Conservation (phyloP, 345 rosid genomes). For the Brassica rapa region DNA sequence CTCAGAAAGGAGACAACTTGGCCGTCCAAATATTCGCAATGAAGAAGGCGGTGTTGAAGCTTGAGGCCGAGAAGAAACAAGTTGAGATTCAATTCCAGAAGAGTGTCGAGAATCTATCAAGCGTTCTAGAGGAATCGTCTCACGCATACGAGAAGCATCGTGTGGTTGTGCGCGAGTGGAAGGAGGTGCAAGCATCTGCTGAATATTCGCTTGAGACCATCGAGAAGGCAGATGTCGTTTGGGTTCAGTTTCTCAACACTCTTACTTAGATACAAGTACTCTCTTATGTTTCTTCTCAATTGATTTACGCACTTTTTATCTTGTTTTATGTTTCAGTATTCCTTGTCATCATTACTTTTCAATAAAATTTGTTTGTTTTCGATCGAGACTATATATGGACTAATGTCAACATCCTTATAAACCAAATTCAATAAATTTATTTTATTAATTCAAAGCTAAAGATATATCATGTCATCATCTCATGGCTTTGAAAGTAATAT, state of each 20-base stretch:
- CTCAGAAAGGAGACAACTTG: conserved; percentile 22
- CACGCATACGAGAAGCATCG: conserved; percentile 9
- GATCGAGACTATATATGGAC: background rate
- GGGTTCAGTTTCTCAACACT: conserved; percentile 20
- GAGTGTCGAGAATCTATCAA: background rate
- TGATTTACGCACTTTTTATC: background rate
- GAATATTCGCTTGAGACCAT: conserved; percentile 14
- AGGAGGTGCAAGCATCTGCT: conserved; percentile 7
- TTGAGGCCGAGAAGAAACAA: conserved; percentile 25
- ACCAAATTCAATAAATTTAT: no score
- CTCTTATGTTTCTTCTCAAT: background rate
- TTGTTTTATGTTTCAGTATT: background rate
- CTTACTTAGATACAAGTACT: background rate
- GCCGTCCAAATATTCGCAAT: conserved; percentile 13
- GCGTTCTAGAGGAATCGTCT: conserved; percentile 18
- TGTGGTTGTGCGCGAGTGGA: conserved; percentile 12
- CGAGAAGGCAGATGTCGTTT: conserved; percentile 21
- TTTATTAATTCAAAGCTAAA: no score
- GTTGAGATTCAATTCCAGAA: conserved; percentile 3
- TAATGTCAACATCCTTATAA: background rate
- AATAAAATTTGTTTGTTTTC: background rate
- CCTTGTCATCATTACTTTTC: background rate
- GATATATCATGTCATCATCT: background rate
- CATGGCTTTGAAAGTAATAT: no score
- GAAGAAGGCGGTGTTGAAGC: background rate